Evolutionary conservation across 2,329 filamentous ascomycete genomes (phyloP), one percentile per base, ranked within the genome.

Genomic region (Alternaria brassicicola): DNA sequence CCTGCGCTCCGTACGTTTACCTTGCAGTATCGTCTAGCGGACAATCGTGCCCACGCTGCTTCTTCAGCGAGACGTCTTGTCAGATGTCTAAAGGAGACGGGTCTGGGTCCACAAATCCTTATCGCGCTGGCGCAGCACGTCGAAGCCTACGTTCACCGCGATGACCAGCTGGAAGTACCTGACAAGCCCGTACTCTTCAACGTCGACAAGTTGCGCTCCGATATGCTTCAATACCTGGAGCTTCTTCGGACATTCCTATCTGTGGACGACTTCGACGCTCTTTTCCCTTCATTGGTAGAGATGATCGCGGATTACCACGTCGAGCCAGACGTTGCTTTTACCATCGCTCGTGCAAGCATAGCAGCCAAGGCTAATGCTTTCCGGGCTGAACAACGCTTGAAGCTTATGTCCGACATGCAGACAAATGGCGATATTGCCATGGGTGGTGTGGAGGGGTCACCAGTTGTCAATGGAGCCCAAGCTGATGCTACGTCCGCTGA

Each of bases 61-160:
- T 87, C 84, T 55, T 92, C 92, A 43, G 91, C 93, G 0, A 89
- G 88, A 69, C 88, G 94, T 23, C 83, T 99, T 2, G 88, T 96
- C 74, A 88, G 88, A 69, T 89, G 92, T 12, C 81, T 99, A 35
- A 88, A 89, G 3, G 89, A 93, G 21, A 90, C 90, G 0, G 88
- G 88, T 48, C 84, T 98, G 49, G 91, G 91, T 23, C 89, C 91
- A 1, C 89, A 92, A 59, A 83, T 98, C 2, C 84, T 99, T n/a
- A 86, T 98, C 67, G 90, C 93, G 42, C 89, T 99, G 67, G 91
- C 93, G 0, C 93, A 97, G 72, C 93, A 97, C 76, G 88, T 92
- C 45, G 89, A 96, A 72, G 88, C 89, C n/a, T 95, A 92, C 61
- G 86, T 95, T 23, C 96, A 90, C 78, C 88, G 88, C 38, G 80